Evolutionary conservation across 306 rosid genomes (phyloP).

Genomic region (Comarum palustre): DNA sequence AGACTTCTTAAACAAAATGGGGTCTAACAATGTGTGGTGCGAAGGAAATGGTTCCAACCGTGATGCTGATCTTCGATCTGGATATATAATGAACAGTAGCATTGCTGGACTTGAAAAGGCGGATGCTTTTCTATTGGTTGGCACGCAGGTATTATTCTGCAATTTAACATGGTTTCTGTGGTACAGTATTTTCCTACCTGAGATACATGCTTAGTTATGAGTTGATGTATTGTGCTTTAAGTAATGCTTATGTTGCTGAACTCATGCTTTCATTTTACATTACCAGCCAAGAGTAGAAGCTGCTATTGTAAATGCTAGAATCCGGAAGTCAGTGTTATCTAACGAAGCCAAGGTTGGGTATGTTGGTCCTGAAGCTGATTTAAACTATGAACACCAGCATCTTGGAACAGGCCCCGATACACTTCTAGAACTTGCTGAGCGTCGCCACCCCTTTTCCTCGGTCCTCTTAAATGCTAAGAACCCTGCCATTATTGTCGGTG

Average conservation of each 20-base stretch:
- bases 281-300: constrained; percentile 97
- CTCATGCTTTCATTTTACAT: constrained; percentile 30
- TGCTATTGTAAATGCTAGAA: constrained; percentile 97
- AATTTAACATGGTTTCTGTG: constrained; percentile 1
- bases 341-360: constrained; percentile 85
- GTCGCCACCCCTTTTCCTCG: constrained; percentile 69
- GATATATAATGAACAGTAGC: constrained; percentile 77
- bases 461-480: constrained; percentile 67
- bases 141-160: constrained; percentile 71
- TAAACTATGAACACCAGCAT: constrained; percentile 77
- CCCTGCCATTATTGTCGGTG: constrained; percentile 84
- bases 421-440: constrained; percentile 76
- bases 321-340: constrained; percentile 73
- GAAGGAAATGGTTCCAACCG: constrained; percentile 69
- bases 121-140: constrained; percentile 87
- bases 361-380: constrained; percentile 73
- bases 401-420: constrained; percentile 87
- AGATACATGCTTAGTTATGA: constrained; percentile 17
- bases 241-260: constrained; percentile 6
- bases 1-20: constrained; percentile 85
- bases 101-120: constrained; percentile 94
- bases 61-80: constrained; percentile 89
- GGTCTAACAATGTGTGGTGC: constrained; percentile 90
- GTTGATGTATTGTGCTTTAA: constrained; percentile 20
- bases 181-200: constrained; percentile 2